phyloP scores from a whole-genome alignment of 257 asterid genomes.

The Solanum appendiculatum region DNA sequence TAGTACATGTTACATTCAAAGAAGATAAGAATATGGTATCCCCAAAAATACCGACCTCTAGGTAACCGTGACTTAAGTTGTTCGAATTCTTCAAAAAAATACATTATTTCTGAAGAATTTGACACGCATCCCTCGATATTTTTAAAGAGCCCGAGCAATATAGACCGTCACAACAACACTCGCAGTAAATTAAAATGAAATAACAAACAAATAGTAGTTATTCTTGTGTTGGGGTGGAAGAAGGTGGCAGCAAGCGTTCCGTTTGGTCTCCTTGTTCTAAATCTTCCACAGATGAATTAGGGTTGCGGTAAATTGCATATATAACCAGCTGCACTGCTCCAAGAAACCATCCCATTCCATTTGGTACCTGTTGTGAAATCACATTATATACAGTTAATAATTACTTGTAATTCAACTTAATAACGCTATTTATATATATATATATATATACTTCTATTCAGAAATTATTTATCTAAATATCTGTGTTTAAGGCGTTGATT shows the following conservation, averaged over 20 bases:
- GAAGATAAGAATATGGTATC: not conserved
- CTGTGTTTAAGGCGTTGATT: not conserved
- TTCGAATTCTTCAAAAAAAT: not conserved
- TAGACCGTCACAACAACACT: not conserved
- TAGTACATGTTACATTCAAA: not conserved
- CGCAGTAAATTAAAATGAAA: not conserved
- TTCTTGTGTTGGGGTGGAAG: not conserved
- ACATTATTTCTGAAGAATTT: not conserved
- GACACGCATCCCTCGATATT: too few relatives aligned
- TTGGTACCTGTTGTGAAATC: constrained; percentile 42
- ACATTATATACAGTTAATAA: not conserved
- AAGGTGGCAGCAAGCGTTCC: constrained; percentile 24
- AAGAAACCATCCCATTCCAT: constrained; percentile 41
- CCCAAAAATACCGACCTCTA: not conserved
- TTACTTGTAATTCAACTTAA: not conserved
- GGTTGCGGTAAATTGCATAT: constrained; percentile 36
- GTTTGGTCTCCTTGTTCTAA: constrained; percentile 13
- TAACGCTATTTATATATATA: not conserved
- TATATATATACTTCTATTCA: not conserved
- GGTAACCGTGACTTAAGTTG: not conserved
- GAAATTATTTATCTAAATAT: not conserved
- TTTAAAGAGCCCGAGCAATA: not conserved
- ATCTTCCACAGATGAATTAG: constrained; percentile 15
- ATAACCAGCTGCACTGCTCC: constrained; percentile 46
- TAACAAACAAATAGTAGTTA: not conserved